Conservation (phyloP, 2,329 filamentous ascomycete genomes). For the Ophiosphaerella narmari region DNA sequence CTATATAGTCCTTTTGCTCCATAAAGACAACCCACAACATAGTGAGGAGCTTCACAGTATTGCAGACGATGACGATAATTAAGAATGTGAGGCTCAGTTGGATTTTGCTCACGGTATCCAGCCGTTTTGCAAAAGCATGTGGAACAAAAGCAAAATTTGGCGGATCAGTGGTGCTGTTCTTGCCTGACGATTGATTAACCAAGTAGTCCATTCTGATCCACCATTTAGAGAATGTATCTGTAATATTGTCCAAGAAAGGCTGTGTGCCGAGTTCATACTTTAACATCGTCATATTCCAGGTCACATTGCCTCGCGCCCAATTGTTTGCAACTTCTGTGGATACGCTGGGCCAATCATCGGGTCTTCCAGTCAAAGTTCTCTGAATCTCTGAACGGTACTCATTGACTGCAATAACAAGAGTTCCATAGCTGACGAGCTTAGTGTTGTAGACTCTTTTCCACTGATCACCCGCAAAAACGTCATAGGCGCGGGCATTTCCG, state of each 20-base stretch:
- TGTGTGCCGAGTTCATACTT: neutral
- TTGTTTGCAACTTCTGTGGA: neutral
- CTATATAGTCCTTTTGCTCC: slow-evolving; percentile 14
- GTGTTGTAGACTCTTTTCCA: neutral
- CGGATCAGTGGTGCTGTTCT: neutral
- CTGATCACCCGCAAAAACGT: neutral
- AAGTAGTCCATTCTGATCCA: slow-evolving; percentile 1
- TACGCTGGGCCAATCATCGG: neutral
- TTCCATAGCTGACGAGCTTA: slow-evolving; percentile 3
- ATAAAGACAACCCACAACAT: slow-evolving; percentile 15
- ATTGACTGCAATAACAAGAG: neutral
- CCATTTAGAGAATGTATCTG: neutral
- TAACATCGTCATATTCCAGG: neutral
- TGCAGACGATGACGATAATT: slow-evolving; percentile 22
- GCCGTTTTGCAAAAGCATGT: slow-evolving; percentile 7
- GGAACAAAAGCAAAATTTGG: slow-evolving; percentile 4
- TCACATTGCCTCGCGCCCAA: neutral
- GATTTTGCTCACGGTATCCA: slow-evolving; percentile 10
- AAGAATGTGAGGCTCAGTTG: slow-evolving; percentile 21
- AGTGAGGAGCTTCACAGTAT: slow-evolving; percentile 17
- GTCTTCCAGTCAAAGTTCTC: neutral
- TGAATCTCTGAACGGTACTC: slow-evolving; percentile 1
- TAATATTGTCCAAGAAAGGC: neutral
- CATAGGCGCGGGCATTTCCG: neutral
- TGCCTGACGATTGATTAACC: neutral